A percentile compares a stretch with the other conserved stretches of the same genome.
These are phyloP conservation scores for Pavlovales sp. DNA, from an alignment of 208 protist genomes.

Conservation along the genomic window DNA sequence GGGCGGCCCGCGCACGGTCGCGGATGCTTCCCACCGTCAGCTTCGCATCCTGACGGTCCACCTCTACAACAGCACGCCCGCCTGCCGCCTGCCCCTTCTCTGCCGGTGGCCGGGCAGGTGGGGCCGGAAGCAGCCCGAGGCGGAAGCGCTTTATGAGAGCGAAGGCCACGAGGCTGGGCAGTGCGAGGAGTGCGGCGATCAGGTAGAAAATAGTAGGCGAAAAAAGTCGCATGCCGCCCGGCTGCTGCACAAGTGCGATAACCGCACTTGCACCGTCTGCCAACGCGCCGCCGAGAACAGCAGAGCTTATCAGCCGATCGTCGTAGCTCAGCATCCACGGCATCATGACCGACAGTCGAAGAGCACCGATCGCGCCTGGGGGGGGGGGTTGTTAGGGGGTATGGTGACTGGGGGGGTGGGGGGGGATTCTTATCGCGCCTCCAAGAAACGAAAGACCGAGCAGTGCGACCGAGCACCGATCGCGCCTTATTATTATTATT, in stretches of 20 bases:
- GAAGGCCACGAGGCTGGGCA: neutral
- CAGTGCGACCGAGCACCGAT: neutral
- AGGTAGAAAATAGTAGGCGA: neutral
- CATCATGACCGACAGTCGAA: neutral
- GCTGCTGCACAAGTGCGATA: neutral
- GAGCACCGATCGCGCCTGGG: neutral
- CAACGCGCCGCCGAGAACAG: neutral
- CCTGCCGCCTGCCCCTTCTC: no score
- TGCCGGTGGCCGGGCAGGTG: no score
- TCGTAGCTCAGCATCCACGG: neutral
- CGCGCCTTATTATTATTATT: no score
- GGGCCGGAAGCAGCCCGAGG: neutral
- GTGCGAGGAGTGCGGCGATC: neutral
- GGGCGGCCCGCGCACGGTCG: no score
- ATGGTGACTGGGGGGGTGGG: no score
- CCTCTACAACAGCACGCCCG: neutral
- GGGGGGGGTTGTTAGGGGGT: no score
- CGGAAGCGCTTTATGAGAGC: neutral
- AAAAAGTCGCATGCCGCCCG: neutral
- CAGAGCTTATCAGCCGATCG: neutral
- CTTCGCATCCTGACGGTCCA: no score
- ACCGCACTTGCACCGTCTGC: neutral
- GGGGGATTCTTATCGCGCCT: no score
- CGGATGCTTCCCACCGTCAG: no score
- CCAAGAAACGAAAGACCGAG: neutral